Conservation (phyloP, 2,329 filamentous ascomycete genomes). For the Acarospora socialis region DNA sequence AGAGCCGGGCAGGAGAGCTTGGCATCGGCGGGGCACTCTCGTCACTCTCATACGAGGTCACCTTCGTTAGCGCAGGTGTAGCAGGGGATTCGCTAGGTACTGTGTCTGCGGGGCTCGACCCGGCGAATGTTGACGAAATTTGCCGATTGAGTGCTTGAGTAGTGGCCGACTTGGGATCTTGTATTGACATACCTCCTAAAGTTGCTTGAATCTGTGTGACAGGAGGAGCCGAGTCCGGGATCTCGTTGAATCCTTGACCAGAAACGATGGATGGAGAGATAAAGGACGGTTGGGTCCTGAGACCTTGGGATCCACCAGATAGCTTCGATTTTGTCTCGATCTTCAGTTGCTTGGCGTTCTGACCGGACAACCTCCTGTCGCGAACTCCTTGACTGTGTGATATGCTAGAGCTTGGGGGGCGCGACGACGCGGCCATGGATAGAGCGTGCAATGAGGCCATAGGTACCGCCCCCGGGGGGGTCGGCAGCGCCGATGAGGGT, state of each 20-base stretch:
- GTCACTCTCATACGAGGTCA: slow-evolving; percentile 31
- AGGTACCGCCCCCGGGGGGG: slow-evolving; percentile 8
- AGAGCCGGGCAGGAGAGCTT: slow-evolving; percentile 20
- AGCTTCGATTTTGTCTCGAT: slow-evolving; percentile 54
- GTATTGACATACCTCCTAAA: slow-evolving; percentile 5
- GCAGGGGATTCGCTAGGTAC: slow-evolving; percentile 27
- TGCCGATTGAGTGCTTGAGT: slow-evolving; percentile 9
- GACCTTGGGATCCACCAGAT: slow-evolving; percentile 15
- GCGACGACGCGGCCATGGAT: slow-evolving; percentile 14
- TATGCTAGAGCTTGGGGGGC: slow-evolving; percentile 16
- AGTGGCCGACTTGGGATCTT: slow-evolving; percentile 5
- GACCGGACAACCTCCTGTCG: slow-evolving; percentile 64
- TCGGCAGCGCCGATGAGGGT: slow-evolving; percentile 14
- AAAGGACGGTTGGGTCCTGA: slow-evolving; percentile 18
- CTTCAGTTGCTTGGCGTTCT: slow-evolving; percentile 68
- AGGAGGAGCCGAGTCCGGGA: slow-evolving; percentile 8
- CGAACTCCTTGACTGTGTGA: slow-evolving; percentile 44
- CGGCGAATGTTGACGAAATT: slow-evolving; percentile 22
- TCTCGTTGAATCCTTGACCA: slow-evolving; percentile 13
- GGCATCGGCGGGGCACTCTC: slow-evolving; percentile 21
- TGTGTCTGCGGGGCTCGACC: slow-evolving; percentile 27
- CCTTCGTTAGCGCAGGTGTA: slow-evolving; percentile 23
- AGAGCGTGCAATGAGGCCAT: slow-evolving; percentile 13
- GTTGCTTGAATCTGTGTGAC: slow-evolving; percentile 5
- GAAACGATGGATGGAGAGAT: slow-evolving; percentile 14